phyloP scores from a whole-genome alignment of 202 grass and related monocot species.

The Bolboschoenoplectus hybrid region DNA sequence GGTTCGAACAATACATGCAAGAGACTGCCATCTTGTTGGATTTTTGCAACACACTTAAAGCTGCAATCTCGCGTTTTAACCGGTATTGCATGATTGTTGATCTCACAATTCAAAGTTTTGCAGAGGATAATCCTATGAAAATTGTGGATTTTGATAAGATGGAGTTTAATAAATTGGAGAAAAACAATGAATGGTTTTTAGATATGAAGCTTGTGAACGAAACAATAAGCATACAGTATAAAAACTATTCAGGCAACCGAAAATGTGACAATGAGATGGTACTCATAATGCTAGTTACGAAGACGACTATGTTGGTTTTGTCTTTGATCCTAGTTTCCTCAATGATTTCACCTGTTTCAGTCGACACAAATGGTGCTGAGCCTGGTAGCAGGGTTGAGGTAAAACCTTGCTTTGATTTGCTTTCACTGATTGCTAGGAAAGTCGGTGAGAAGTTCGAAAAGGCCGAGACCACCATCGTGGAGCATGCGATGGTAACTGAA shows the following conservation, averaged over 20 bases:
- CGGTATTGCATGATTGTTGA: conserved; percentile 75
- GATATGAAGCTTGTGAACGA: conserved; percentile 49
- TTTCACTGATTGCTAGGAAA: conserved; percentile 41
- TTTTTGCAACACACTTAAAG: conserved; percentile 85
- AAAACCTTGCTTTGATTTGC: conserved; percentile 63
- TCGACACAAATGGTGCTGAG: conserved; percentile 9
- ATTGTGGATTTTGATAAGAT: conserved; percentile 30
- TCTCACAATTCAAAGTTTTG: conserved; percentile 50
- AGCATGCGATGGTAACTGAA: conserved; percentile 65
- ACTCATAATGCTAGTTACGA: conserved; percentile 72
- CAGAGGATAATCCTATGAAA: conserved; percentile 15
- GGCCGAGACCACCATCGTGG: conserved; percentile 30
- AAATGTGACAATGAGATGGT: conserved; percentile 45
- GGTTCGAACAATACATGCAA: conserved; percentile 99
- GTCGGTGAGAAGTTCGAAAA: conserved; percentile 48
- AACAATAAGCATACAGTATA: conserved; percentile 42
- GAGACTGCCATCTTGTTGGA: conserved; percentile 80
- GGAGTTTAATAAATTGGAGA: conserved; percentile 33
- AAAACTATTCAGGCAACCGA: conserved; percentile 29
- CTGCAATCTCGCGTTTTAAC: conserved; percentile 58
- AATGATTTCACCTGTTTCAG: conserved; percentile 46
- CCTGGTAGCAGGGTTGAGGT: conserved; percentile 44
- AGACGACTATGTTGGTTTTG: conserved; percentile 63
- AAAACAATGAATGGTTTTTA: not conserved
- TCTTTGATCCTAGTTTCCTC: conserved; percentile 68